Conservation (phyloP, 768 basidiomycete genomes). For the Podaxis sp. region DNA sequence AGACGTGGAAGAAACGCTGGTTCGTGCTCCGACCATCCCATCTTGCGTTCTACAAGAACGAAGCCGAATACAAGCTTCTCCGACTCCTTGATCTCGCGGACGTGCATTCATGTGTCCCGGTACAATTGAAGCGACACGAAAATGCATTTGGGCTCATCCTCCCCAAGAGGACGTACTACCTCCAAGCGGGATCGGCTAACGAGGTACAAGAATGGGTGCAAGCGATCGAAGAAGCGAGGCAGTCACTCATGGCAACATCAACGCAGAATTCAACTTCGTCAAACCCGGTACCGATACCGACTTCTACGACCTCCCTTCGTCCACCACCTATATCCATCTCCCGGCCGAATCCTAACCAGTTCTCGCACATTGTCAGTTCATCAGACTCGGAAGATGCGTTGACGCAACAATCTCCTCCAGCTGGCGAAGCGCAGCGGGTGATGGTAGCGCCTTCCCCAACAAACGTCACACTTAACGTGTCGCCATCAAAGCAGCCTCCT, state of each 20-base stretch:
- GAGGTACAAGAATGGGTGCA: constrained; percentile 84
- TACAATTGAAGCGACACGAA: constrained; percentile 84
- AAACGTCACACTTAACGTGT: constrained; percentile 18
- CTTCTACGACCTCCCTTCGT: constrained; percentile 21
- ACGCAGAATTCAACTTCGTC: constrained; percentile 55
- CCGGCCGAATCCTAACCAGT: constrained; percentile 36
- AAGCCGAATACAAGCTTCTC: constrained; percentile 91
- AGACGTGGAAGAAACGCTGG: constrained; percentile 99
- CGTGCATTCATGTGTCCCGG: constrained; percentile 86
- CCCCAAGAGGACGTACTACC: constrained; percentile 85
- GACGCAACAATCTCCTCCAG: background rate
- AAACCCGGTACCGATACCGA: constrained; percentile 45
- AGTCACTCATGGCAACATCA: constrained; percentile 60
- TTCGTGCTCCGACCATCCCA: constrained; percentile 92
- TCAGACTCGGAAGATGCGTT: constrained; percentile 76
- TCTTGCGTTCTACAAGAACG: constrained; percentile 95
- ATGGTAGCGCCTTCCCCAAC: constrained; percentile 15
- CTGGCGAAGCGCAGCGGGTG: background rate
- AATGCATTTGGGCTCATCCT: constrained; percentile 94
- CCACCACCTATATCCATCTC: constrained; percentile 46
- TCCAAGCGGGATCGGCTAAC: constrained; percentile 70
- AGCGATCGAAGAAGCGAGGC: constrained; percentile 76
- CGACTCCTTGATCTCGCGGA: constrained; percentile 84
- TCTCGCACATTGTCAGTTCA: constrained; percentile 58
- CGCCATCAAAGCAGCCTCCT: constrained; percentile 28